These are phyloP conservation scores for Podospora pseudopauciseta DNA, from an alignment of 495 filamentous ascomycete species.

Conservation along the genomic window DNA sequence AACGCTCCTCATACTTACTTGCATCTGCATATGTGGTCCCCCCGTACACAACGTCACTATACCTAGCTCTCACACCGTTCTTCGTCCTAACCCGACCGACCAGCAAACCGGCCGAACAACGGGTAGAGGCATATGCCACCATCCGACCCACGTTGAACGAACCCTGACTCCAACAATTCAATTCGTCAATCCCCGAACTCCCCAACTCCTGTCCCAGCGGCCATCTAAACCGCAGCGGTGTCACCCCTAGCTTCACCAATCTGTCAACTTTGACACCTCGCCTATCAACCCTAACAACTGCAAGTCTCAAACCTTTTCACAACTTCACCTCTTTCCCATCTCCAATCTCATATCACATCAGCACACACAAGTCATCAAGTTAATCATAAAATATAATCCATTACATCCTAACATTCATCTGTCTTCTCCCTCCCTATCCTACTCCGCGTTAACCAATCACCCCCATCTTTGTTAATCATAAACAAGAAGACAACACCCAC, in stretches of 20 bases:
- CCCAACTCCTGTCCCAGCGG: background rate
- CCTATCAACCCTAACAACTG: background rate
- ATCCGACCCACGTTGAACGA: background rate
- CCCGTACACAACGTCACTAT: background rate
- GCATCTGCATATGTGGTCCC: background rate
- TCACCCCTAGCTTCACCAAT: no score
- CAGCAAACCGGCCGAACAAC: no score
- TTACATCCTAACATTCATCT: background rate
- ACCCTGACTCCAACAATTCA: background rate
- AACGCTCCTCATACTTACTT: background rate
- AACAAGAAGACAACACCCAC: background rate
- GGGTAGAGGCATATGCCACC: background rate
- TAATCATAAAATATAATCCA: background rate
- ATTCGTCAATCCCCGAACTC: background rate
- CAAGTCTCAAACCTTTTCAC: background rate
- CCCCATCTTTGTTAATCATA: background rate
- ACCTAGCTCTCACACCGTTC: background rate
- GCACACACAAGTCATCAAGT: background rate
- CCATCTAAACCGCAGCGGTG: background rate
- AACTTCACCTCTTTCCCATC: background rate
- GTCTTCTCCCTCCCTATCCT: background rate
- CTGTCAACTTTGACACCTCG: background rate
- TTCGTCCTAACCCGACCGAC: no score
- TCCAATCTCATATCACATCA: no score
- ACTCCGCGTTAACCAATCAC: background rate